Evolutionary conservation across 805 yeast genomes (phyloP), one percentile per base, ranked within the genome.

Genomic region (Spathaspora gorwiae): DNA sequence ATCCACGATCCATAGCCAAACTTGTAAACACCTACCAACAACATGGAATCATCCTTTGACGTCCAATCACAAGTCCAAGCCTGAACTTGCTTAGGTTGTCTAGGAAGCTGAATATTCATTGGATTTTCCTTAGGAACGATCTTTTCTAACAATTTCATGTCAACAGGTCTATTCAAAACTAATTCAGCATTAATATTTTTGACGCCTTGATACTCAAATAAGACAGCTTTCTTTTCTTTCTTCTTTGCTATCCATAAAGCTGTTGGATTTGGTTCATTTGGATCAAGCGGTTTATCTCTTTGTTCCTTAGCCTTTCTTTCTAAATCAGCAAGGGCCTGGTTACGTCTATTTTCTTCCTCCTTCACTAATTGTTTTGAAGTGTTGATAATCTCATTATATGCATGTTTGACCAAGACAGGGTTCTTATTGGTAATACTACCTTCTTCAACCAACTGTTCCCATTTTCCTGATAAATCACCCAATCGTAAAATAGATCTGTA

Each of bases 1-100:
- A 77, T 62, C 99, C 99, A 94, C 1, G 96, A 83, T 13, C 98
- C 98, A 63, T 89, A 90, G 0, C 99, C 99, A 65, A 90, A 90
- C 65, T 88, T 90, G 58, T 79, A 77, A 19, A 92, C 86, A 51
- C 99, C 99, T 32, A 87, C 79, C 49, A 94, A 64, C 44, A 94
- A 73, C 81, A 82, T 86, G 42, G 90, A 86, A 62, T 94, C 99
- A 60, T 94, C 96, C 30, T 74, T 79, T 11, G 75, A 72, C 2
- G 73, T 72, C 99, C 99, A 94, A 27, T 80, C 81, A 55, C 96
- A 87, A 43, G 79, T 78, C 99, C 99, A 94, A 38, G 87, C 92
- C 57, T 81, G 82, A 8, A 90, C 98, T 24, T 83, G 81, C 65
- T 90, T 90, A 14, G 94, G 86, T 11, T 73, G 68, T 46, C 67